Conservation (phyloP, 2,329 filamentous ascomycete species). For the Neodidymelliopsis sp. region DNA sequence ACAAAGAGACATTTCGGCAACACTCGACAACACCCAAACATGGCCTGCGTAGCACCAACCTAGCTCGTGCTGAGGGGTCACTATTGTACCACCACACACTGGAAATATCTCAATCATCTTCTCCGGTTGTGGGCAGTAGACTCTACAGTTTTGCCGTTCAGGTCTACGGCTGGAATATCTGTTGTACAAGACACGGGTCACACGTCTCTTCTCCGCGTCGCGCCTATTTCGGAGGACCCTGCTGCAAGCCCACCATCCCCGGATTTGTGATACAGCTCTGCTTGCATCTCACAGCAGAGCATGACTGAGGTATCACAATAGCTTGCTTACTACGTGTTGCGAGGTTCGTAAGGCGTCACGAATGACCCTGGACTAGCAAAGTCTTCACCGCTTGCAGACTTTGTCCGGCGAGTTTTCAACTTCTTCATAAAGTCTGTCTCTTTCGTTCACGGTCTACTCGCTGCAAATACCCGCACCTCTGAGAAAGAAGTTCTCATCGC, state of each 20-base stretch:
- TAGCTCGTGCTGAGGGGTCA: background rate
- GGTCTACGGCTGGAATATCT: constrained; percentile 4
- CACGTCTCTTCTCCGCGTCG: constrained; percentile 13
- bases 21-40: background rate
- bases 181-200: constrained; percentile 9
- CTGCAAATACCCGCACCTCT: constrained; percentile 12
- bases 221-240: constrained; percentile 1
- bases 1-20: background rate
- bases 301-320: background rate
- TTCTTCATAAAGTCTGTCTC: constrained; percentile 11
- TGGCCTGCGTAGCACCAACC: background rate
- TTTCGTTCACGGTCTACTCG: background rate
- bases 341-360: background rate
- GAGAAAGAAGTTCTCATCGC: too few species aligned
- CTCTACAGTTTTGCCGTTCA: background rate
- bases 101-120: background rate
- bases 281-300: constrained; percentile 16
- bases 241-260: constrained; percentile 6
- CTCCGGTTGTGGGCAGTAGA: constrained; percentile 1
- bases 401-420: constrained; percentile 15
- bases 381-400: constrained; percentile 21
- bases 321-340: constrained; percentile 7
- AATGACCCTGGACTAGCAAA: constrained; percentile 15
- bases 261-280: constrained; percentile 15
- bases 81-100: constrained; percentile 1